Conservation (phyloP, 2,329 filamentous ascomycete genomes). For the Aspergillus udagawae region DNA sequence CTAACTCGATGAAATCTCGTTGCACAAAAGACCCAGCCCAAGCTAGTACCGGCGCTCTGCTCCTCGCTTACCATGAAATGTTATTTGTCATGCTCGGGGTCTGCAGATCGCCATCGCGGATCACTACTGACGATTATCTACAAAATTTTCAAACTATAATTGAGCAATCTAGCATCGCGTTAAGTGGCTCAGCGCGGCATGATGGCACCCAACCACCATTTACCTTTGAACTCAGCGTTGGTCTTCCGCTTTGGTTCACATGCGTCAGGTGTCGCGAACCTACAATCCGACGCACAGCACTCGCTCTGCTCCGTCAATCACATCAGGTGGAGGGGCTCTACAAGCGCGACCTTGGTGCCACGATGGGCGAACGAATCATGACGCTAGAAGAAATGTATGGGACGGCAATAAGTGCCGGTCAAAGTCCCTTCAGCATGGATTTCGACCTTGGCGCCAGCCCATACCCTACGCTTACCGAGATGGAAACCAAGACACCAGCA, state of each 20-base stretch:
- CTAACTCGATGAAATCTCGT: conserved; percentile 10
- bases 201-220: conserved; percentile 27
- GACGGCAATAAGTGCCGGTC: not conserved
- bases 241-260: conserved; percentile 29
- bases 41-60: conserved; percentile 16
- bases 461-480: not conserved
- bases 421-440: not conserved
- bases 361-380: conserved; percentile 23
- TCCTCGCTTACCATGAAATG: conserved; percentile 23
- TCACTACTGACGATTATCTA: conserved; percentile 18
- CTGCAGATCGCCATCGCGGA: conserved; percentile 18
- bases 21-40: conserved; percentile 6
- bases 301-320: conserved; percentile 21
- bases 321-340: conserved; percentile 28
- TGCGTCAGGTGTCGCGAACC: conserved; percentile 32
- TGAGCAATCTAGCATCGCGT: conserved; percentile 20
- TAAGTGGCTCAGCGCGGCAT: conserved; percentile 12
- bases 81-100: conserved; percentile 18
- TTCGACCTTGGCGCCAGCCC: not conserved
- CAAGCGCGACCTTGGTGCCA: conserved; percentile 5
- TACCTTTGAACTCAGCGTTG: conserved; percentile 29
- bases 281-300: conserved; percentile 22
- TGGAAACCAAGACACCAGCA: not conserved
- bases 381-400: conserved; percentile 26
- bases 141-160: conserved; percentile 25